phyloP scores from a whole-genome alignment of 768 basidiomycete genomes.

The Lanmaoa pseudosensibilis region DNA sequence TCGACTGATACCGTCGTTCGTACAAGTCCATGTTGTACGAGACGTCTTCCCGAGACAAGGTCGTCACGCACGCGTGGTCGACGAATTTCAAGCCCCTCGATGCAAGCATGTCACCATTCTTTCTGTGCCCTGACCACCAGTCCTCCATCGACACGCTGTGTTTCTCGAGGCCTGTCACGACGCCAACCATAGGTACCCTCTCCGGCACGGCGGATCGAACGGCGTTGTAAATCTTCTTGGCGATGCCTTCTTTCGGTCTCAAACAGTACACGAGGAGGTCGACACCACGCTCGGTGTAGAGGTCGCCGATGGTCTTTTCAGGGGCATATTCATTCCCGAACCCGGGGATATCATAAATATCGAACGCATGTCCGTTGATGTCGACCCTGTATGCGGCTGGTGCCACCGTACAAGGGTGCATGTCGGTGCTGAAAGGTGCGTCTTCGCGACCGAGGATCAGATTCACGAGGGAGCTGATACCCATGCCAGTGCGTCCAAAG shows the following conservation, averaged over 20 bases:
- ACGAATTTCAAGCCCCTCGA: conserved; percentile 35
- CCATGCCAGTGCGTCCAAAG: conserved; percentile 36
- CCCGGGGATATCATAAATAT: conserved; percentile 33
- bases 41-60: conserved; percentile 32
- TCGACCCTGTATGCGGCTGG: conserved; percentile 30
- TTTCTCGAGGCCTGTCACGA: conserved; percentile 40
- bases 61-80: conserved; percentile 46
- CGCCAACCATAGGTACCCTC: conserved; percentile 40
- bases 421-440: conserved; percentile 34
- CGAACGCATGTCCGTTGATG: conserved; percentile 31
- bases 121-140: conserved; percentile 33
- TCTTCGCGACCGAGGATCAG: conserved; percentile 34
- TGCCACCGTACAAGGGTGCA: conserved; percentile 28
- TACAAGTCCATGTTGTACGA: conserved; percentile 35
- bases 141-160: conserved; percentile 30
- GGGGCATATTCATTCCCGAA: conserved; percentile 23
- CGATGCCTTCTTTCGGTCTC: conserved; percentile 30
- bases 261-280: conserved; percentile 34
- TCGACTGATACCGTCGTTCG: conserved; percentile 30
- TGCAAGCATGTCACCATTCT: conserved; percentile 37
- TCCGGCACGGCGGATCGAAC: conserved; percentile 30
- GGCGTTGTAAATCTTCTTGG: conserved; percentile 25
- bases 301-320: conserved; percentile 28
- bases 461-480: conserved; percentile 34
- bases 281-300: conserved; percentile 32